Conservation (phyloP, 179 eudicot genomes). For the Beta lomatogona region DNA sequence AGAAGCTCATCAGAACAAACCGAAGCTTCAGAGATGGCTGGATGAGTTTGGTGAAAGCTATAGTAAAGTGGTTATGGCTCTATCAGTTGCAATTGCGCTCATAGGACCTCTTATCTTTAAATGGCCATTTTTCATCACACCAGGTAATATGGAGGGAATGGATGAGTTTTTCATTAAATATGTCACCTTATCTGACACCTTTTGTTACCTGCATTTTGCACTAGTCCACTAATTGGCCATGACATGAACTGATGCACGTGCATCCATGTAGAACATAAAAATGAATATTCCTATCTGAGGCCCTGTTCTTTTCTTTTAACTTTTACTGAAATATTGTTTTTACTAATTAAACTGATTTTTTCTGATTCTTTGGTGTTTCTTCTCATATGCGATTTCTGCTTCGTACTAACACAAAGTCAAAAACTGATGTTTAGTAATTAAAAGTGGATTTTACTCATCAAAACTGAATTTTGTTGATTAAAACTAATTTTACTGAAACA, state of each 20-base stretch:
- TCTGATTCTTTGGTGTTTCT: too few relatives aligned
- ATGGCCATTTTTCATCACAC: slow-evolving; percentile 85
- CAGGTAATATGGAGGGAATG: slow-evolving; percentile 54
- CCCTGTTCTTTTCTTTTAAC: too few relatives aligned
- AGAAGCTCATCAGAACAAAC: slow-evolving; percentile 89
- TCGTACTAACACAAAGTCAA: too few relatives aligned
- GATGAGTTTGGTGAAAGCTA: slow-evolving; percentile 94
- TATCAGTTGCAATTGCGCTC: slow-evolving; percentile 84
- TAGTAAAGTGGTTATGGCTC: slow-evolving; percentile 77
- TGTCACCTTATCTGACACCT: not conserved
- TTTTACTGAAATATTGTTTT: too few relatives aligned
- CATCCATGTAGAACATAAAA: too few relatives aligned
- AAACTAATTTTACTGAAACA: too few relatives aligned
- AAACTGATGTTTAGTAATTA: too few relatives aligned
- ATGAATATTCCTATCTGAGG: too few relatives aligned
- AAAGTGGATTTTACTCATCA: too few relatives aligned
- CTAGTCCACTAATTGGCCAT: not conserved
- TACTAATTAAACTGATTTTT: too few relatives aligned
- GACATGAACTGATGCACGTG: not conserved
- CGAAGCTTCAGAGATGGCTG: slow-evolving; percentile 95
- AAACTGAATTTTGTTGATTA: too few relatives aligned
- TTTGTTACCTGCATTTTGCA: not conserved
- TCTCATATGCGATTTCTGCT: too few relatives aligned
- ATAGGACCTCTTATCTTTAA: slow-evolving; percentile 86
- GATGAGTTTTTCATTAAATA: not conserved